These are phyloP conservation scores for Cucurbita ficifolia DNA, from an alignment of 306 rosid genomes.

Conservation along the genomic window DNA sequence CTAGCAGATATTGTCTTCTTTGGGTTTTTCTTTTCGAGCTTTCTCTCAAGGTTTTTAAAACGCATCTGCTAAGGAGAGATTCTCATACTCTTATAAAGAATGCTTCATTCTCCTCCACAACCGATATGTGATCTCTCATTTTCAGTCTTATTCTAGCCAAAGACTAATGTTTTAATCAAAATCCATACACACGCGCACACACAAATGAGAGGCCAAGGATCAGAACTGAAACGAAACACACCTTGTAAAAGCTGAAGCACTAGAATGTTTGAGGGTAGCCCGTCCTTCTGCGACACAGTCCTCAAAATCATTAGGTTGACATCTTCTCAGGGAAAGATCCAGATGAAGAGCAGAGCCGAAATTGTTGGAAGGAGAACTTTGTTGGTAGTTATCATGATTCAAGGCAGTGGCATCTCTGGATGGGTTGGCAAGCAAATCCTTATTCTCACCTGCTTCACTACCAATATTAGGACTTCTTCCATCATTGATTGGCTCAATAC, in stretches of 20 bases:
- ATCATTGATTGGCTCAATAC: constrained; percentile 25
- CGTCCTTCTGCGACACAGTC: constrained; percentile 35
- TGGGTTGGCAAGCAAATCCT: constrained; percentile 29
- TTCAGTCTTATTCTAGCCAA: too few species aligned
- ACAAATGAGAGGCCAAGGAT: neutral
- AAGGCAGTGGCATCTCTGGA: constrained; percentile 56
- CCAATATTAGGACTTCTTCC: constrained; percentile 21
- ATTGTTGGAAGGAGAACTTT: constrained; percentile 30
- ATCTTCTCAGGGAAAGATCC: constrained; percentile 82
- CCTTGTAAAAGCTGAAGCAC: constrained; percentile 83
- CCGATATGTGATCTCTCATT: too few species aligned
- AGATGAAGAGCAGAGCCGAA: constrained; percentile 43
- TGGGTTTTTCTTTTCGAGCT: too few species aligned
- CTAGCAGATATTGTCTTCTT: too few species aligned
- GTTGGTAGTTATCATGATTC: constrained; percentile 33
- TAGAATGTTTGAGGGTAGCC: constrained; percentile 52
- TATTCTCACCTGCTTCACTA: constrained; percentile 44
- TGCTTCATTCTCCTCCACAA: too few species aligned
- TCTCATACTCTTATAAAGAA: too few species aligned
- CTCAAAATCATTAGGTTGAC: constrained; percentile 33
- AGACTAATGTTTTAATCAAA: too few species aligned
- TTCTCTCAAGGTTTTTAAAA: too few species aligned
- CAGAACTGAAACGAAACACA: constrained; percentile 13
- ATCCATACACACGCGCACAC: neutral
- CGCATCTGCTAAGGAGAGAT: too few species aligned